Evolutionary conservation across 192 early-diverging fungal genomes (phyloP).

Genomic region (Coemansia sp.): DNA sequence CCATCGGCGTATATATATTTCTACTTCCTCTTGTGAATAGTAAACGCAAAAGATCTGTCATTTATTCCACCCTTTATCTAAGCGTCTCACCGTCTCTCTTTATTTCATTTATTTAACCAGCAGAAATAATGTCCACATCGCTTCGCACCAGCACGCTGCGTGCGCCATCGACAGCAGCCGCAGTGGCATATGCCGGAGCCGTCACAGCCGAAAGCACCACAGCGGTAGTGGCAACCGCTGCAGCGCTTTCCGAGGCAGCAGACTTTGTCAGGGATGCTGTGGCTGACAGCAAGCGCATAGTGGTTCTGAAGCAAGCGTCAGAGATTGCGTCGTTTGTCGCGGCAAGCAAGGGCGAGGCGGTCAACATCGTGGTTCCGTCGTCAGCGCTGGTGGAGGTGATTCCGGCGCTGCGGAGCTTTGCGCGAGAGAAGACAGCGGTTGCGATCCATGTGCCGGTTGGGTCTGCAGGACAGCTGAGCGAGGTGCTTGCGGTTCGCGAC

Average conservation of each 20-base stretch:
- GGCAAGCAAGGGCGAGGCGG: background rate
- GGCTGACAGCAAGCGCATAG: constrained; percentile 2
- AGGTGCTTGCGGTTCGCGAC: constrained; percentile 74
- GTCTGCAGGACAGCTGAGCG: constrained; percentile 47
- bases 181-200: constrained; percentile 36
- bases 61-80: too few species aligned
- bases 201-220: constrained; percentile 21
- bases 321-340: constrained; percentile 22
- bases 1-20: background rate
- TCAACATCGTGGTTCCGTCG: constrained; percentile 23
- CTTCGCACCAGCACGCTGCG: constrained; percentile 18
- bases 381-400: constrained; percentile 34
- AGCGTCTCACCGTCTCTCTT: background rate
- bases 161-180: constrained; percentile 29
- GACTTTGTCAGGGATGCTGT: constrained; percentile 19
- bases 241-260: background rate
- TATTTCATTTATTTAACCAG: background rate
- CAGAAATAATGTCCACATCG: constrained; percentile 19
- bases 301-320: constrained; percentile 18
- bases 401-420: constrained; percentile 36
- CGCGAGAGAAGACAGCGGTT: constrained; percentile 21
- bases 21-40: constrained; percentile 9
- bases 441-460: constrained; percentile 37
- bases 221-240: constrained; percentile 10
- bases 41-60: background rate